Evolutionary conservation across 305 asterid genomes (phyloP), one percentile per base, ranked within the genome.

Genomic region (Fraxinus sp.): DNA sequence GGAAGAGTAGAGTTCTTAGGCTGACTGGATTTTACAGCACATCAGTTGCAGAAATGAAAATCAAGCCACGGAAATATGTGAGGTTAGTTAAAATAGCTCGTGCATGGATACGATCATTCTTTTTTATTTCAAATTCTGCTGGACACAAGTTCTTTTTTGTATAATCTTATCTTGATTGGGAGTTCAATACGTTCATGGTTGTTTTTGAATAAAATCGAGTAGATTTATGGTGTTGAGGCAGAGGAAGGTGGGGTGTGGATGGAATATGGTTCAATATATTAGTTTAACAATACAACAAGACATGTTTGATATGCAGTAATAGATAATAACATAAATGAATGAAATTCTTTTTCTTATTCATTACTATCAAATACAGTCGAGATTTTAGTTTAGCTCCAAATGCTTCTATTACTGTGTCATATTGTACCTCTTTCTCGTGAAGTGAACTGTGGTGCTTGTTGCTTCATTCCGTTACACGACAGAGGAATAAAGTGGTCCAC

Each of bases 1-100:
- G 73, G 66, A 84, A 37, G 72, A 64, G 71, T 0, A 0, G 41
- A 37, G 7, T 73, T 55, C 59, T 16, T 30, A 75, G 78, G 64
- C 14, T 71, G 39, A 49, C 22, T 28, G 30, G 41, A 73, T 20
- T 16, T 26, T 49, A 35, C 28, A 37, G 24, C 26, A 49, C 24
- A 49, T 28, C 75, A 64, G 79, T 76, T 77, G 81, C 28, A 62
- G 77, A 18, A 9, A 90, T 92, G 93, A 86, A 86, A 81, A 68
- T 78, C 79, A 86, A 59, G 68, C 87, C 85, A 79, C 88, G 87
- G 0, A 90, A 87, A 72, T 88, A 87, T 84, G 91, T 89, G 36
- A 90, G 97, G 97, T 91, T 64, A 86, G 91, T 83, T 70, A 72
- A 22, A 9, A 78, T 2, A 33, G 77, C 9, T 10, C 35, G 70